Base-by-base conservation (phyloP, 75 land plant species). In the Azolla pinnata region DNA sequence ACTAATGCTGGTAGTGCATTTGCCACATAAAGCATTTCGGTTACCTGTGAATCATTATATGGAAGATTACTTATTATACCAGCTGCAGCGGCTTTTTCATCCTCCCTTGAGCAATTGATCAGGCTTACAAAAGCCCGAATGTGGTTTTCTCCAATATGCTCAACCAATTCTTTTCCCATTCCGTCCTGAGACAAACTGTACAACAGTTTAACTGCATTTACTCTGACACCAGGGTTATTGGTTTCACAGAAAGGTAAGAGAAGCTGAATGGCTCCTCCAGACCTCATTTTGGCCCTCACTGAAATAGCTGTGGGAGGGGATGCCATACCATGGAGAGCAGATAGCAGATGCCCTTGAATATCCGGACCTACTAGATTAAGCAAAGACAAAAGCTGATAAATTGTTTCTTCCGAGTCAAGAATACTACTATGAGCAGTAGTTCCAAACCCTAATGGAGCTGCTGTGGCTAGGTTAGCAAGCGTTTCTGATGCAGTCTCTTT, bases 31-130 rank as follows among this genome's bases (percentile, higher is more conserved):
- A 83, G 79, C 64, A 74, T 56, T 44, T 67, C 67, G 14, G 80
- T 75, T 31, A 78, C 56, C 26, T 69, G 76, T 0, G 59, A 49
- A 52, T 64, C 21, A 27, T 45, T 51, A 10, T 52, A 32, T 17
- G 87, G 84, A 44, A 81, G 81, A 66, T 75, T 74, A 14, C 76
- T 60, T 33, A 83, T 51, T 27, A 81, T 69, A 0, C 87, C 87
- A 31, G 81, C 80, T 29, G 83, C 83, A 40, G 72, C 70, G 28
- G 38, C 67, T 57, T 81, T 84, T 29, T 80, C 87, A 31, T 83
- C 80, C 49, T 67, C 51, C 2, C 33, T 31, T 31, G 75, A 68
- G 32, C 71, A 57, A 31, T 31, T 60, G 10, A 83, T 62, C 33
- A 83, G 57, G 17, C 46, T 75, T 35, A 74, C 56, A 24, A 83